Percentiles rank a stretch among this genome's conserved stretches.
Conservation (phyloP, 768 basidiomycete species). For the Agaricus bisporus region DNA sequence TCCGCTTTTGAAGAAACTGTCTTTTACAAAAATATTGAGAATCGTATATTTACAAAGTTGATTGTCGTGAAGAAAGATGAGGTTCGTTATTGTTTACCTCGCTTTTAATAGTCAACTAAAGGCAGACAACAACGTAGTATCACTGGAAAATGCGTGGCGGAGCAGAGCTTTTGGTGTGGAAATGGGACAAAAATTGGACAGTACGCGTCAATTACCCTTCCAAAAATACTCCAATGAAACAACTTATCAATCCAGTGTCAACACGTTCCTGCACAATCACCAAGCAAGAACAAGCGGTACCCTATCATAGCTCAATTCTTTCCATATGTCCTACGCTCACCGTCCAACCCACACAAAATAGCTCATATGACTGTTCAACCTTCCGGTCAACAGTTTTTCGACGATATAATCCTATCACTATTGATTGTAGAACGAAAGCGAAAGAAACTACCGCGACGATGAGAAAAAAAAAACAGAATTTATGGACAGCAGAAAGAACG, state of each 20-base stretch:
- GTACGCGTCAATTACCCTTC: neutral
- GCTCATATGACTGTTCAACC: conserved; percentile 10
- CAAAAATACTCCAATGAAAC: too few relatives aligned
- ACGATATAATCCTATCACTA: conserved; percentile 13
- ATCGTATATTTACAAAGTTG: conserved; percentile 4
- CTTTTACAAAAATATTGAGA: conserved; percentile 2
- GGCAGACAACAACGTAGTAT: neutral
- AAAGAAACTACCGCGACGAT: neutral
- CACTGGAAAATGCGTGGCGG: conserved; percentile 3
- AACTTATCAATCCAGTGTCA: neutral
- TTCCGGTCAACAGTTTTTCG: conserved; percentile 10
- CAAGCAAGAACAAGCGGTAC: conserved; percentile 1
- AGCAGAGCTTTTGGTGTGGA: neutral
- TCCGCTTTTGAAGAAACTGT: conserved; percentile 2
- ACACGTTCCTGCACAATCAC: neutral
- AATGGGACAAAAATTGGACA: conserved; percentile 6
- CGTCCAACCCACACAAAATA: neutral
- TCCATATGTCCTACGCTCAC: conserved; percentile 1
- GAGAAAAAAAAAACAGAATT: too few relatives aligned
- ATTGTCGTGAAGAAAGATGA: conserved; percentile 2
- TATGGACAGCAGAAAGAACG: neutral
- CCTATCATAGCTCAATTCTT: conserved; percentile 1
- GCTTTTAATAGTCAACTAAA: neutral
- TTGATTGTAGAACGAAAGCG: conserved; percentile 11
- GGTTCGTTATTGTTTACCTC: neutral